Evolutionary conservation across 768 basidiomycete species (phyloP).

Genomic region (Coprinopsis sp.): DNA sequence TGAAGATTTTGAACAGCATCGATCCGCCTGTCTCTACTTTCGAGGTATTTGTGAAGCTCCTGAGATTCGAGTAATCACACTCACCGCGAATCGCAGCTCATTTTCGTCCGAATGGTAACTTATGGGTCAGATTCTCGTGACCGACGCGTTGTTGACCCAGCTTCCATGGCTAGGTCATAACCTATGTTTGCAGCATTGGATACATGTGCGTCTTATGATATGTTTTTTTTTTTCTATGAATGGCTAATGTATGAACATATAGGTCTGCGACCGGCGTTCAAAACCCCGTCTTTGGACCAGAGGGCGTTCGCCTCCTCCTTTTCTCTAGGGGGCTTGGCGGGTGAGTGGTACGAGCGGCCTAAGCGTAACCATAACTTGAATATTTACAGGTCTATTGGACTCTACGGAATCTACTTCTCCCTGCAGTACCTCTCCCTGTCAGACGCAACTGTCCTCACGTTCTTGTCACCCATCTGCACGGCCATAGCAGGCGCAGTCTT

Average conservation of each 20-base stretch:
- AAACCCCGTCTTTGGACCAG: constrained; percentile 66
- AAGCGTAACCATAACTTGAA: no score
- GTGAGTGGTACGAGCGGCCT: neutral
- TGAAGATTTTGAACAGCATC: constrained; percentile 20
- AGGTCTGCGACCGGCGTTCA: constrained; percentile 36
- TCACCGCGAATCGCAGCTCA: constrained; percentile 8
- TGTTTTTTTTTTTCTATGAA: no score
- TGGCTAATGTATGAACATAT: constrained; percentile 19
- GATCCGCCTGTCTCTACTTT: constrained; percentile 20
- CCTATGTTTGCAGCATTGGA: constrained; percentile 12
- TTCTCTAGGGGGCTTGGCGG: constrained; percentile 1
- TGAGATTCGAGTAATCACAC: neutral
- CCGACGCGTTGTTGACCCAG: no score
- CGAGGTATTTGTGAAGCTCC: constrained; percentile 11
- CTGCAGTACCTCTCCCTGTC: constrained; percentile 72
- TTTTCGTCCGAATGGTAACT: constrained; percentile 16
- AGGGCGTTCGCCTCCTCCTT: constrained; percentile 45
- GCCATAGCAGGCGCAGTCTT: constrained; percentile 59
- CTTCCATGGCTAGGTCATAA: constrained; percentile 10
- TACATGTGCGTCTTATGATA: constrained; percentile 12
- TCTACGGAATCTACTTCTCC: constrained; percentile 67
- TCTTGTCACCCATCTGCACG: constrained; percentile 65
- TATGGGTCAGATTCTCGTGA: no score
- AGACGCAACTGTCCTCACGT: constrained; percentile 74
- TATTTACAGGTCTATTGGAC: constrained; percentile 57